These are phyloP conservation scores for Coemansia sp. DNA, from an alignment of 192 early-diverging fungal genomes.

Conservation along the genomic window DNA sequence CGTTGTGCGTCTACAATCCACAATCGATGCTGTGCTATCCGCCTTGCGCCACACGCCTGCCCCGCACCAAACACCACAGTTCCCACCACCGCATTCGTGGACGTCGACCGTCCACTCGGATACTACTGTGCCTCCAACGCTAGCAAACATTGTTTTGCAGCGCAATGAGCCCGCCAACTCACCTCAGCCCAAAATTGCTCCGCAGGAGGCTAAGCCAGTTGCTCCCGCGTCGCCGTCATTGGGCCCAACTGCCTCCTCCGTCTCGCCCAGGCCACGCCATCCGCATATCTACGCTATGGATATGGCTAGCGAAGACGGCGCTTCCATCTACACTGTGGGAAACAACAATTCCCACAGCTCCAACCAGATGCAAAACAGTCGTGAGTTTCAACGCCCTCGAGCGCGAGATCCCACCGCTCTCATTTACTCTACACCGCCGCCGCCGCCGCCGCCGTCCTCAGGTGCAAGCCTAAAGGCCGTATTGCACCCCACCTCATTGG, in stretches of 20 bases:
- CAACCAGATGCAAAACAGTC: background rate
- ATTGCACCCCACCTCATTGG: no score
- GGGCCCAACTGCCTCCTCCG: background rate
- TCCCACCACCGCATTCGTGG: background rate
- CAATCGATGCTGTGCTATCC: slow-evolving; percentile 21
- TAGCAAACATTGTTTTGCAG: slow-evolving; percentile 27
- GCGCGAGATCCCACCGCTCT: slow-evolving; percentile 8
- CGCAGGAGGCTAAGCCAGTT: background rate
- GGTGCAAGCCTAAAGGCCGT: no score
- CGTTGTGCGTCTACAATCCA: slow-evolving; percentile 31
- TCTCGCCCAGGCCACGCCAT: background rate
- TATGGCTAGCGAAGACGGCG: background rate
- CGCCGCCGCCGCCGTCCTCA: background rate
- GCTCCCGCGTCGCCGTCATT: background rate
- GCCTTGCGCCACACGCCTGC: slow-evolving; percentile 13
- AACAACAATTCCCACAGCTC: background rate
- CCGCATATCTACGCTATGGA: background rate
- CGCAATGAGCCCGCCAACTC: background rate
- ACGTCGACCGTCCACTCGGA: background rate
- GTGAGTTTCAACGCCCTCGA: slow-evolving; percentile 5
- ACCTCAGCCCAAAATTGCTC: background rate
- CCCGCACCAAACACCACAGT: background rate
- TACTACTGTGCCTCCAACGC: slow-evolving; percentile 16
- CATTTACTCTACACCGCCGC: slow-evolving; percentile 12
- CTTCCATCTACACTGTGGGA: background rate